Percentiles rank a stretch among this genome's conserved stretches.
Evolutionary conservation across 208 protist species (phyloP).

Genomic region (Vickermania spadyakhi): DNA sequence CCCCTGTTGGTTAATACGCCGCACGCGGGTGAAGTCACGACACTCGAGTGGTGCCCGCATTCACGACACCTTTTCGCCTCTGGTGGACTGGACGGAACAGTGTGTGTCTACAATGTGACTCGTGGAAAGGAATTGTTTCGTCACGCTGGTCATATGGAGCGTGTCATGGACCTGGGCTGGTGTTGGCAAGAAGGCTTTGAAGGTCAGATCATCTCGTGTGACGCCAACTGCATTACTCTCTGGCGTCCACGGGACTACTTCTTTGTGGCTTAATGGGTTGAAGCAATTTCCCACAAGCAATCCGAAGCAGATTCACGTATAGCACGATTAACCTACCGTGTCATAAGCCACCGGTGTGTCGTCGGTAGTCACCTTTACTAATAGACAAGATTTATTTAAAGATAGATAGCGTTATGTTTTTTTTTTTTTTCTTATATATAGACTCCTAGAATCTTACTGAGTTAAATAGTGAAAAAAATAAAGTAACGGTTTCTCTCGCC

Average conservation of each 20-base stretch:
- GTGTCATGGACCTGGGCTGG: slow-evolving; percentile 78
- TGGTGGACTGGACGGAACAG: slow-evolving; percentile 63
- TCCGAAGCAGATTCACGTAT: too few relatives aligned
- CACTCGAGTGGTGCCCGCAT: slow-evolving; percentile 79
- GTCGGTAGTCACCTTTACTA: too few relatives aligned
- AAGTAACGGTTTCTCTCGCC: too few relatives aligned
- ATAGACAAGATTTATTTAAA: too few relatives aligned
- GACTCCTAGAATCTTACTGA: too few relatives aligned
- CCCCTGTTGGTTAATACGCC: slow-evolving; percentile 31
- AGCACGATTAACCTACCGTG: too few relatives aligned
- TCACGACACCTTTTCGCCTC: slow-evolving; percentile 67
- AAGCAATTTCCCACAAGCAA: too few relatives aligned
- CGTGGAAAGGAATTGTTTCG: slow-evolving; percentile 52
- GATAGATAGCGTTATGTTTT: too few relatives aligned
- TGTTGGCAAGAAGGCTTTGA: slow-evolving; percentile 77
- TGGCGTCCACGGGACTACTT: slow-evolving; percentile 81
- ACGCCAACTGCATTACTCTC: slow-evolving; percentile 80
- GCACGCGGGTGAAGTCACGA: slow-evolving; percentile 55
- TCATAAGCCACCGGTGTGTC: too few relatives aligned
- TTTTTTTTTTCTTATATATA: too few relatives aligned
- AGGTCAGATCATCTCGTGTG: slow-evolving; percentile 70
- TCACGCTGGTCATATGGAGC: slow-evolving; percentile 78
- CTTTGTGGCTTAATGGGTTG: slow-evolving; percentile 28
- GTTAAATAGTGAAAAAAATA: too few relatives aligned
- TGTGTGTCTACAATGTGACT: slow-evolving; percentile 63